Evolutionary conservation across 345 rosid genomes (phyloP).

Genomic region (Brassica juncea): DNA sequence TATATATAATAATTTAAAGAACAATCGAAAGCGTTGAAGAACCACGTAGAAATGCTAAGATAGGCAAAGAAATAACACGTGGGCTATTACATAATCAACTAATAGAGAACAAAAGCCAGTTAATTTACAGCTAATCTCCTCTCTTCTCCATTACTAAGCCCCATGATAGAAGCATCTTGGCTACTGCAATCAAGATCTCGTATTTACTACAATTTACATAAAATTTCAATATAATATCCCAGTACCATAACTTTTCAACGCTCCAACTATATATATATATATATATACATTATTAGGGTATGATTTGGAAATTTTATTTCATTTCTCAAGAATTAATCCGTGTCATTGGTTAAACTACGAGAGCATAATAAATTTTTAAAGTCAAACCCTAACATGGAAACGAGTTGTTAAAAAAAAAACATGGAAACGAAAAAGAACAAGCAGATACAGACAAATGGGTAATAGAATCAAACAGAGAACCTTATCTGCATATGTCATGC

Average conservation of each 20-base stretch:
- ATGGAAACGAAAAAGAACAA: slow-evolving; percentile 9
- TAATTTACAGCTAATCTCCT: slow-evolving; percentile 12
- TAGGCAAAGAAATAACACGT: slow-evolving; percentile 20
- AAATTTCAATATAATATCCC: neutral
- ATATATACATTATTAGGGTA: neutral
- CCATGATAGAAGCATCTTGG: slow-evolving; percentile 33
- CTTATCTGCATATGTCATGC: slow-evolving; percentile 15
- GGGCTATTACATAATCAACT: slow-evolving; percentile 8
- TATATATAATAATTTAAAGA: neutral
- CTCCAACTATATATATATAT: slow-evolving; percentile 15
- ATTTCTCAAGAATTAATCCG: slow-evolving; percentile 11
- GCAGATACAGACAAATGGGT: slow-evolving; percentile 24
- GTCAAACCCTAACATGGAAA: slow-evolving; percentile 31
- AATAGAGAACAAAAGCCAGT: neutral
- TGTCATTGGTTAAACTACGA: slow-evolving; percentile 21
- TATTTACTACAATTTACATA: neutral
- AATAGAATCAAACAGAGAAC: slow-evolving; percentile 5
- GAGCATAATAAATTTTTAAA: neutral
- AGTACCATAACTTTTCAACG: neutral
- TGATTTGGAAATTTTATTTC: neutral
- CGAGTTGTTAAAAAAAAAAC: no score
- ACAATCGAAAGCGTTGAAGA: neutral
- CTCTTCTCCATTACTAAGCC: neutral
- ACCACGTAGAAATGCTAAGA: slow-evolving; percentile 11
- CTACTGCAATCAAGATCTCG: neutral